Base-by-base conservation (phyloP, 768 basidiomycete genomes). In the Naganishia antarctica region DNA sequence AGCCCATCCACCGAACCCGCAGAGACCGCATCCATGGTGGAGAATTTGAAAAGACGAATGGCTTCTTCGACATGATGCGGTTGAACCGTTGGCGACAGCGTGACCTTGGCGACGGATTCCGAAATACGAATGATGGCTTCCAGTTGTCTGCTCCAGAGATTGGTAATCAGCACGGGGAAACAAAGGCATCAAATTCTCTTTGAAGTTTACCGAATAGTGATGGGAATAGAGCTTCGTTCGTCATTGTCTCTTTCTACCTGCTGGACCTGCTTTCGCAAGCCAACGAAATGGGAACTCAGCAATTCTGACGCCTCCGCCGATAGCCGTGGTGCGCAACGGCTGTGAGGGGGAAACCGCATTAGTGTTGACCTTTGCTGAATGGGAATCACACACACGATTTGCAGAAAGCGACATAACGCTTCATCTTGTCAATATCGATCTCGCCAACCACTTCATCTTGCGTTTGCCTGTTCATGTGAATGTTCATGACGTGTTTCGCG, bases 121-220 rank as follows among this genome's bases (percentile, higher is more conserved):
- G 96, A 98, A 74, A 98, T 98, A 37, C 96, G 92, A 74, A 98
- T 92, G 74, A 99, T 93, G 43, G 96, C 96, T 80, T 99, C 96
- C 4, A 99, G 83, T 86, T 99, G 96, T 60, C 84, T 57, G 13
- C 15, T 37, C 11, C 31, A 32, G 4, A 4, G 8, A 21, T 23
- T 15, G 3, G 11, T 34, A 1, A 31, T n/a, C 26, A 18, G 34
- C 18, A 25, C 23, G n/a, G 37, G n/a, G n/a, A 23, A 12, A 28
- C n/a, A n/a, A n/a, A n/a, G 21, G 37, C 40, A 45, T 41, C 15
- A 43, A 25, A 3, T 43, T 47, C n/a, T 15, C 16, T 81, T 86
- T 46, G 61, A 92, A 91, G 92, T 34, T 4, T 57, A 57, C 53
- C 53, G 92, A 72, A 98, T 82, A 23, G 96, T 99, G 69, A 99